Evolutionary conservation across 2,329 filamentous ascomycete genomes (phyloP).

Genomic region (Botrytis hyacinthi): DNA sequence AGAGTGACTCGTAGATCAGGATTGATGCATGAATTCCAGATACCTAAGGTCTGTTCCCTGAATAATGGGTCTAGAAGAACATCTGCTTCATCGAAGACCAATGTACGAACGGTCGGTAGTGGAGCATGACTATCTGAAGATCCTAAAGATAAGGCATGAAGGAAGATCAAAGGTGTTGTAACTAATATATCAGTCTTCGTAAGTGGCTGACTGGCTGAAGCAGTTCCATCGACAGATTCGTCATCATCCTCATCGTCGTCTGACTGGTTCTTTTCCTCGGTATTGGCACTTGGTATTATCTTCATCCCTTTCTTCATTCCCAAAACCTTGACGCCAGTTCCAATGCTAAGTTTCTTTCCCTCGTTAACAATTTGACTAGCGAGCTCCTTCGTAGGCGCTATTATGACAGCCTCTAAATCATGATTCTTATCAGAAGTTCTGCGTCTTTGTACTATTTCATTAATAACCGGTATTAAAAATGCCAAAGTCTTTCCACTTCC

Average conservation of each 20-base stretch:
- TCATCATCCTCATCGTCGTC: conserved; percentile 40
- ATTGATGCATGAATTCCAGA: conserved; percentile 78
- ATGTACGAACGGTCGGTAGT: conserved; percentile 65
- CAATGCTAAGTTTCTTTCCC: conserved; percentile 73
- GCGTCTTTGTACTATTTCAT: conserved; percentile 63
- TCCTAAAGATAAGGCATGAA: conserved; percentile 65
- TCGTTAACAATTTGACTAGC: conserved; percentile 81
- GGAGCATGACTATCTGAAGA: conserved; percentile 44
- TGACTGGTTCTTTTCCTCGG: conserved; percentile 40
- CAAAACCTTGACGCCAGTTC: conserved; percentile 75
- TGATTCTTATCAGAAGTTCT: conserved; percentile 45
- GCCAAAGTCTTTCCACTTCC: conserved; percentile 96
- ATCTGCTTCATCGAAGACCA: conserved; percentile 92
- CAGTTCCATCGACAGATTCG: conserved; percentile 40
- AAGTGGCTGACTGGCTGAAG: conserved; percentile 50
- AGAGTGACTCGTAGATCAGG: conserved; percentile 71
- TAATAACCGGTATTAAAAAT: conserved; percentile 84
- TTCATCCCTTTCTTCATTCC: conserved; percentile 84
- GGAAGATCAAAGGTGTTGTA: conserved; percentile 73
- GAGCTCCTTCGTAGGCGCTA: conserved; percentile 77
- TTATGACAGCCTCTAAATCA: conserved; percentile 63
- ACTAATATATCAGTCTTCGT: conserved; percentile 78
- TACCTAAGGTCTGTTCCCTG: conserved; percentile 77
- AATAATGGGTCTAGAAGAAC: conserved; percentile 91
- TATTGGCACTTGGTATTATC: conserved; percentile 48